Evolutionary conservation across 768 basidiomycete species (phyloP), one percentile per base, ranked within the genome.

Genomic region (Podaxis sp.): DNA sequence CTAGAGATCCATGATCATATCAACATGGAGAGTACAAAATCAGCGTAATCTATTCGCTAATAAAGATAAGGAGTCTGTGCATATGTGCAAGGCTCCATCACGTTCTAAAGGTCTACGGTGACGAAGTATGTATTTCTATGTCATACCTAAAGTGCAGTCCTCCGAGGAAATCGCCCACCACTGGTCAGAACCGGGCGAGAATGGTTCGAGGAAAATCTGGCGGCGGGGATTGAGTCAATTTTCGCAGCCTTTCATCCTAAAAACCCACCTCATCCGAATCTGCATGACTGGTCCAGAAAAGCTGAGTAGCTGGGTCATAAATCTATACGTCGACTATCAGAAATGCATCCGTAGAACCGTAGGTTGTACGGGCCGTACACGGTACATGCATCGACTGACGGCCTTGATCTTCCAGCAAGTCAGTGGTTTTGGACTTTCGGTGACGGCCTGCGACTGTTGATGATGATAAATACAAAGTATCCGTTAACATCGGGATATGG

Each of bases 101-200:
- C 26, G 49, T 8, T 28, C 49, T 4, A 17, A 11, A 15, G 22
- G 13, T 28, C 49, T 2, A 4, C 12, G 15, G 11, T 12, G 22
- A 17, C 12, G 19, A 8, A 7, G 1, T 44, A 9, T 33, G 9
- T 2, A 33, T 44, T 13, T 19, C 42, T 44, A 28, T 51, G 49
- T 24, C 49, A 12, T 33, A 33, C 33, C 49, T 28, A 24, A 26
- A 51, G 8, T 26, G 13, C 49, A 51, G 13, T 24, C 49, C 22
- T 52, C 52, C 9, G 59, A 61, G 26, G 51, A 52, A n/a, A 61
- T 61, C 6, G 59, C 59, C 59, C 59, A 61, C 59, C 59, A 61
- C 19, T 61, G 59, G 36, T 61, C 59, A 17, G 59, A 61, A 22
- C 59, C 59, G 13, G 59, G 51, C 4, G 38, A 52, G 36, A 61